A percentile compares a stretch with the other conserved stretches of the same genome.
Evolutionary conservation across 306 rosid species (phyloP).

Genomic region (Sindora glabra): DNA sequence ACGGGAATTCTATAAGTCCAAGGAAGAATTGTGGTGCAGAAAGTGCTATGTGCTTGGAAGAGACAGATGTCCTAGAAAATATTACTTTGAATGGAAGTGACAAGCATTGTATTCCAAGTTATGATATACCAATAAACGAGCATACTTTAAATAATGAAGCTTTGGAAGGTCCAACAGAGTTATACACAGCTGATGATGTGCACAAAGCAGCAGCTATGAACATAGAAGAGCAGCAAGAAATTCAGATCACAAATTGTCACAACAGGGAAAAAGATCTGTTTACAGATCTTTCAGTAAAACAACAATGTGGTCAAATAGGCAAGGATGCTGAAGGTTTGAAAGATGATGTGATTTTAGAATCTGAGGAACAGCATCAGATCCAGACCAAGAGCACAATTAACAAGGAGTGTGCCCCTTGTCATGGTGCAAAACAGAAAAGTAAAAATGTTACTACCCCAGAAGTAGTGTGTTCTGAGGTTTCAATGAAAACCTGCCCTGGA

Average conservation of each 20-base stretch:
- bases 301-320: constrained; percentile 22
- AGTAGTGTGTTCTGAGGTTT: constrained; percentile 23
- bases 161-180: constrained; percentile 24
- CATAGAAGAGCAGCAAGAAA: constrained; percentile 23
- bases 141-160: neutral
- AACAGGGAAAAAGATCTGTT: constrained; percentile 20
- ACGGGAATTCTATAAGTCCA: constrained; percentile 12
- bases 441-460: constrained; percentile 4
- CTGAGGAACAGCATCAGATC: constrained; percentile 19
- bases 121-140: constrained; percentile 12
- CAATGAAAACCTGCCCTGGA: constrained; percentile 21
- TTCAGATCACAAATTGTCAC: constrained; percentile 11
- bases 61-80: constrained; percentile 1
- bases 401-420: constrained; percentile 22
- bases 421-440: constrained; percentile 20
- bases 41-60: constrained; percentile 1
- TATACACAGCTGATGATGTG: constrained; percentile 15
- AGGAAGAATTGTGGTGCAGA: neutral
- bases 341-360: constrained; percentile 16
- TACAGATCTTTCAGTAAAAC: constrained; percentile 26
- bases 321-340: constrained; percentile 13
- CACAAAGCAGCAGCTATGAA: constrained; percentile 10
- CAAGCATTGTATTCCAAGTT: constrained; percentile 10
- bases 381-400: constrained; percentile 17
- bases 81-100: constrained; percentile 1